These are phyloP conservation scores for Apiospora phragmitis DNA, from an alignment of 2,329 filamentous ascomycete genomes.

Conservation along the genomic window DNA sequence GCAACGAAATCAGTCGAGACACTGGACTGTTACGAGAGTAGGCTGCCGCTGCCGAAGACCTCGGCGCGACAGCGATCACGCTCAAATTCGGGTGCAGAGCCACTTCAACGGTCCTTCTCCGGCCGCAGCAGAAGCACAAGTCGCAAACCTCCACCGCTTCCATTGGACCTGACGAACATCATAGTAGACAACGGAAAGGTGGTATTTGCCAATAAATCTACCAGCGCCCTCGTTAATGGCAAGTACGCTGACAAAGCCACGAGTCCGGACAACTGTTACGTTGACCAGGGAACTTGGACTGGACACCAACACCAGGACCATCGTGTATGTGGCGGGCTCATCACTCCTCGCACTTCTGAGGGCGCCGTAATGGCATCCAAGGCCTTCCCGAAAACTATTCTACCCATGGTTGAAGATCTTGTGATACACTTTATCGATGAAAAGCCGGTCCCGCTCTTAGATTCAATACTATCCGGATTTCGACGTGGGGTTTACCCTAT, in stretches of 20 bases:
- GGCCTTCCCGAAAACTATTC: constrained; percentile 41
- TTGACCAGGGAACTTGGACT: constrained; percentile 21
- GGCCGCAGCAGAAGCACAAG: constrained; percentile 18
- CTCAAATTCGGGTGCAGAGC: background rate
- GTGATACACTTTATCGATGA: constrained; percentile 51
- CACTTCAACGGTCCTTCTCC: background rate
- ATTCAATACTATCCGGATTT: background rate
- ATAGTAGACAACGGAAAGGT: background rate
- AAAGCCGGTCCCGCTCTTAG: background rate
- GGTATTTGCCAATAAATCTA: background rate
- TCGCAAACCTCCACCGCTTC: constrained; percentile 25
- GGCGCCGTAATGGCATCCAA: constrained; percentile 19
- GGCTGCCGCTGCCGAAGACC: background rate
- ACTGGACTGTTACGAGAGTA: background rate
- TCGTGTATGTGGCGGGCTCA: constrained; percentile 38
- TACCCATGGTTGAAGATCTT: constrained; percentile 57
- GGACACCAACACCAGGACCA: constrained; percentile 37
- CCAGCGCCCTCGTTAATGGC: constrained; percentile 11
- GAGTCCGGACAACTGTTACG: constrained; percentile 20
- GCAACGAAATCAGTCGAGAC: background rate
- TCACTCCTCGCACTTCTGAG: constrained; percentile 13
- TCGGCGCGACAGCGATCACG: background rate
- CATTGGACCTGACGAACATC: constrained; percentile 23
- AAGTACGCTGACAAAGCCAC: constrained; percentile 22
- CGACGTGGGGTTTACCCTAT: background rate